Conservation (phyloP, 2,329 filamentous ascomycete species). For the Sclerotiophoma versabilis region DNA sequence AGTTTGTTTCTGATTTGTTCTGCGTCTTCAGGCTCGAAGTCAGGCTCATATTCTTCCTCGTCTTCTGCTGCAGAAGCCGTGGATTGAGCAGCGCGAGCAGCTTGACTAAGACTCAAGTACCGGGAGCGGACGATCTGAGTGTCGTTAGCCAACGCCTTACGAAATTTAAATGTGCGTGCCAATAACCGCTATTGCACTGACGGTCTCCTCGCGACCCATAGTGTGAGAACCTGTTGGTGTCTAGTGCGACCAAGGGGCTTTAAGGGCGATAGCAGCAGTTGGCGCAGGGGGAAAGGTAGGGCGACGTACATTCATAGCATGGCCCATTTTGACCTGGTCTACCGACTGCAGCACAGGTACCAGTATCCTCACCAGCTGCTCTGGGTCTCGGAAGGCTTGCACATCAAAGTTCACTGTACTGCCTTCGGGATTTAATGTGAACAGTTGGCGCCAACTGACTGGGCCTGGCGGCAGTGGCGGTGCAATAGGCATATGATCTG, state of each 20-base stretch:
- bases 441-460: constrained; percentile 82
- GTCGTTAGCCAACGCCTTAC: background rate
- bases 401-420: constrained; percentile 83
- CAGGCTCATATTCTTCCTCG: constrained; percentile 92
- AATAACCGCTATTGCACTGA: background rate
- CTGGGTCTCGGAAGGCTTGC: constrained; percentile 72
- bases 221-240: too few species aligned
- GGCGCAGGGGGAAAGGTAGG: background rate
- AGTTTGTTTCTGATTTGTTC: constrained; percentile 81
- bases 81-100: constrained; percentile 36
- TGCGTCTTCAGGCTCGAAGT: constrained; percentile 79
- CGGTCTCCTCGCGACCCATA: too few species aligned
- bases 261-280: too few species aligned
- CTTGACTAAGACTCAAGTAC: constrained; percentile 49
- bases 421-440: constrained; percentile 79
- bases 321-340: constrained; percentile 71
- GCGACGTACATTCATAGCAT: constrained; percentile 72
- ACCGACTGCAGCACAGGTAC: constrained; percentile 77
- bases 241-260: too few species aligned
- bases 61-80: constrained; percentile 57
- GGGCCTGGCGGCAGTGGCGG: constrained; percentile 77
- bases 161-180: background rate
- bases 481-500: constrained; percentile 57
- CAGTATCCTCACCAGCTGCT: constrained; percentile 81
- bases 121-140: constrained; percentile 51